Evolutionary conservation across 192 early-diverging fungal species (phyloP).

Genomic region (Haplosporangium gracile): DNA sequence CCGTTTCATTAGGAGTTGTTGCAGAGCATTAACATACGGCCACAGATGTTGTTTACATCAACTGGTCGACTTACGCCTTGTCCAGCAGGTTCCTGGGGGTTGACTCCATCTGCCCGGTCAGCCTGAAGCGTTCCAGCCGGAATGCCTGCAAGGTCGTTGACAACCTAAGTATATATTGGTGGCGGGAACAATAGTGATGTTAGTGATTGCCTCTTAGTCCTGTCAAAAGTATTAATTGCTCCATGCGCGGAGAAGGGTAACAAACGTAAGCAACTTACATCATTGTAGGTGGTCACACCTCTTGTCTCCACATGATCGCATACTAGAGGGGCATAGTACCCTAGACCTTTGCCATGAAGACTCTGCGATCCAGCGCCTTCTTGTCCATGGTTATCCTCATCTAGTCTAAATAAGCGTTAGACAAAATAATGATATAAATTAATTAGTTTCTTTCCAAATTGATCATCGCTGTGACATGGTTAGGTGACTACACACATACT

Average conservation of each 20-base stretch:
- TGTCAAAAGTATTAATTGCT: background rate
- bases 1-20: background rate
- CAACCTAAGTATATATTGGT: slow-evolving; percentile 26
- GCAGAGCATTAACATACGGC: background rate
- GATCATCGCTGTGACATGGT: background rate
- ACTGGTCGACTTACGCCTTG: slow-evolving; percentile 25
- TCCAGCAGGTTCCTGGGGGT: slow-evolving; percentile 25
- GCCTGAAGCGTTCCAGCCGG: slow-evolving; percentile 58
- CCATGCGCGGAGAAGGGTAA: background rate
- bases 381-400: slow-evolving; percentile 33
- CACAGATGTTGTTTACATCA: background rate
- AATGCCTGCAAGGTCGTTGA: slow-evolving; percentile 63
- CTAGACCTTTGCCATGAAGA: slow-evolving; percentile 66
- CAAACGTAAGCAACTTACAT: slow-evolving; percentile 44
- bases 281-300: slow-evolving; percentile 73
- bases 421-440: background rate
- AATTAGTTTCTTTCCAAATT: background rate
- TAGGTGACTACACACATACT: background rate
- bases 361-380: slow-evolving; percentile 39
- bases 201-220: background rate
- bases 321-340: slow-evolving; percentile 72
- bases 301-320: slow-evolving; percentile 72
- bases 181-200: background rate
- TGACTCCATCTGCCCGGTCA: slow-evolving; percentile 4
- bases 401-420: slow-evolving; percentile 12